Base-by-base conservation (phyloP, 257 asterid species). In the Solanum tarapatanum region DNA sequence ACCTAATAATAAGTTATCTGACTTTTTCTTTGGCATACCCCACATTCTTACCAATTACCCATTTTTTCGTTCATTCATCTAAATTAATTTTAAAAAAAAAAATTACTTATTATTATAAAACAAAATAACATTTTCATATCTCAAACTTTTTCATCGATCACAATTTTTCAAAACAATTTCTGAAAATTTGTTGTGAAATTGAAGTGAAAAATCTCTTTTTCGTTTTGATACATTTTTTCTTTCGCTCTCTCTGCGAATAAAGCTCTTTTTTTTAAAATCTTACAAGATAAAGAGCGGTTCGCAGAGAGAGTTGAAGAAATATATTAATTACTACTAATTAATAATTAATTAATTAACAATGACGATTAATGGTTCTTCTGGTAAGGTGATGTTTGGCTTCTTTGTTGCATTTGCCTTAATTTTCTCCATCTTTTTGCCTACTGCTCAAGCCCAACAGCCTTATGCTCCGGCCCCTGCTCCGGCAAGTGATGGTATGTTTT, bases 391-490 rank as follows among this genome's bases (percentile, higher is more conserved):
- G 3, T 55, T 88, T 48, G 90, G 91, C 32, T 66, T 93, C 19
- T 79, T 90, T 88, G 93, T 92, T 5, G 84, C 92, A 79, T 89
- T 93, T 87, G 89, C 86, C 75, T 89, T 91, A 43, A 84, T 90
- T 86, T 91, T 92, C 30, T 90, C 93, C 12, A 88, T 93, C 88
- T 64, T 90, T 75, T 51, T 93, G 88, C 93, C 98, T 37, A 89
- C 89, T 41, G 93, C 90, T 83, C 93, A 91, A 16, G 94, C 86
- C 87, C 95, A 92, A 16, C 91, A 77, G 24, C 36, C 85, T 86
- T 89, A 87, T 28, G 95, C 95, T 86, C 97, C 97, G 7, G 93
- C 95, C 45, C 97, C 97, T 21, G 91, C 96, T 33, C 97, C 98
- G 5, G 79, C 95, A 3, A 93, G 94, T 77, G 96, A 95, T 87